These are phyloP conservation scores for Phaeolepiota aurea DNA, from an alignment of 768 basidiomycete genomes.

Conservation along the genomic window DNA sequence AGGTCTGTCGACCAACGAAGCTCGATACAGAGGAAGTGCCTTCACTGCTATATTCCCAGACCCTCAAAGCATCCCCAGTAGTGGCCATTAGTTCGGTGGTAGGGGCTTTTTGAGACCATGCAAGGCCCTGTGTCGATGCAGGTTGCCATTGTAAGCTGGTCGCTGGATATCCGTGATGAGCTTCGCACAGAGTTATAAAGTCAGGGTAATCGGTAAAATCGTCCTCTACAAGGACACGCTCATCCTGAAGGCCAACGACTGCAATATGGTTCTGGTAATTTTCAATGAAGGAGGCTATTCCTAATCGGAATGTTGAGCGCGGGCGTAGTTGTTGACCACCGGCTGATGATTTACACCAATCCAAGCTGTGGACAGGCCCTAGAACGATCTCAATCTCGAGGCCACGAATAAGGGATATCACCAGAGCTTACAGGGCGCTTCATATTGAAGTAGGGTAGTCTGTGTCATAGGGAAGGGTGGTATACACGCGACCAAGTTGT, in stretches of 20 bases:
- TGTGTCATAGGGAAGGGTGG: slow-evolving; percentile 47
- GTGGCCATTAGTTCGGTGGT: slow-evolving; percentile 83
- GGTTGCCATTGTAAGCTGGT: slow-evolving; percentile 95
- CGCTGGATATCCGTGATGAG: slow-evolving; percentile 86
- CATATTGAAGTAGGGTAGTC: slow-evolving; percentile 70
- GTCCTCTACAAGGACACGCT: slow-evolving; percentile 81
- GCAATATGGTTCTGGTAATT: slow-evolving; percentile 79
- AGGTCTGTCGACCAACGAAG: slow-evolving; percentile 63
- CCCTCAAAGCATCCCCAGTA: slow-evolving; percentile 85
- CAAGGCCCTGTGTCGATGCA: slow-evolving; percentile 47
- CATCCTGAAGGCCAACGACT: slow-evolving; percentile 73
- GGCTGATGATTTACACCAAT: slow-evolving; percentile 81
- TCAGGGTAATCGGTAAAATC: slow-evolving; percentile 78
- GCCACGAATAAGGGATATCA: slow-evolving; percentile 3
- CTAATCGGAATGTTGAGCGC: slow-evolving; percentile 76
- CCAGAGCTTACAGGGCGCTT: slow-evolving; percentile 69
- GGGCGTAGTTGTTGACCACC: slow-evolving; percentile 67
- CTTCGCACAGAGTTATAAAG: slow-evolving; percentile 80
- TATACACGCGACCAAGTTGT: too few relatives aligned
- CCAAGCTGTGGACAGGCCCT: slow-evolving; percentile 85
- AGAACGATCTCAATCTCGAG: slow-evolving; percentile 6
- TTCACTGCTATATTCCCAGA: slow-evolving; percentile 85
- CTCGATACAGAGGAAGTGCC: slow-evolving; percentile 44
- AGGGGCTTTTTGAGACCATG: slow-evolving; percentile 62
- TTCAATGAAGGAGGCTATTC: slow-evolving; percentile 78